Percentiles rank a stretch among this genome's conserved stretches.
Evolutionary conservation across 768 basidiomycete species (phyloP).

Genomic region (Tylopilus vinaceipallidus): DNA sequence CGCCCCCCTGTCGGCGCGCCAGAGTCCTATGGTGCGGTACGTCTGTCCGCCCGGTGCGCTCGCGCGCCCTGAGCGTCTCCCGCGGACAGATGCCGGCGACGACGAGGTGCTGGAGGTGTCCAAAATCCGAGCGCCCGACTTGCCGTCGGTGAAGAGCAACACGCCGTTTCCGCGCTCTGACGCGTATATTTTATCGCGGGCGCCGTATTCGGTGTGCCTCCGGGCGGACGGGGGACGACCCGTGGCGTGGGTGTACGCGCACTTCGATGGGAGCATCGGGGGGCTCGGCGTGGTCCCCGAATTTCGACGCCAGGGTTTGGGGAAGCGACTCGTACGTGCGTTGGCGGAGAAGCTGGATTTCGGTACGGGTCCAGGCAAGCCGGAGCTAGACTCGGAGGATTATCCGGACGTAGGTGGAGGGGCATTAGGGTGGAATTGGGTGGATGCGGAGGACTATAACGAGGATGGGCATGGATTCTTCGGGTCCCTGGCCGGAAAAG

Average conservation of each 20-base stretch:
- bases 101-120: background rate
- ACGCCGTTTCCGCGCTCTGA: constrained; percentile 15
- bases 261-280: constrained; percentile 22
- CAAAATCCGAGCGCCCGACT: constrained; percentile 11
- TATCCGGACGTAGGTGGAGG: constrained; percentile 20
- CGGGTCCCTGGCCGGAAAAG: constrained; percentile 7
- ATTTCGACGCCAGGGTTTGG: constrained; percentile 13
- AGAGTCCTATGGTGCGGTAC: constrained; percentile 2
- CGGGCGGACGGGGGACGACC: background rate
- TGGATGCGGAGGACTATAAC: constrained; percentile 7
- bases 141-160: constrained; percentile 10
- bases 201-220: constrained; percentile 24
- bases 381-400: background rate
- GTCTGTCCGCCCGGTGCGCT: constrained; percentile 1
- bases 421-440: constrained; percentile 25
- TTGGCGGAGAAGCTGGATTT: constrained; percentile 12
- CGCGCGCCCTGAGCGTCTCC: too few species aligned
- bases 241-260: constrained; percentile 17
- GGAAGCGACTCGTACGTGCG: constrained; percentile 7
- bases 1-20: constrained; percentile 1
- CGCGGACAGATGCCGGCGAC: background rate
- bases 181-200: constrained; percentile 20
- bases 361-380: background rate
- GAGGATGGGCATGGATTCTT: constrained; percentile 12
- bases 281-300: constrained; percentile 7